These are phyloP conservation scores for Ceratobasidium sp. DNA, from an alignment of 1,284 basidiomycete genomes.

Conservation along the genomic window DNA sequence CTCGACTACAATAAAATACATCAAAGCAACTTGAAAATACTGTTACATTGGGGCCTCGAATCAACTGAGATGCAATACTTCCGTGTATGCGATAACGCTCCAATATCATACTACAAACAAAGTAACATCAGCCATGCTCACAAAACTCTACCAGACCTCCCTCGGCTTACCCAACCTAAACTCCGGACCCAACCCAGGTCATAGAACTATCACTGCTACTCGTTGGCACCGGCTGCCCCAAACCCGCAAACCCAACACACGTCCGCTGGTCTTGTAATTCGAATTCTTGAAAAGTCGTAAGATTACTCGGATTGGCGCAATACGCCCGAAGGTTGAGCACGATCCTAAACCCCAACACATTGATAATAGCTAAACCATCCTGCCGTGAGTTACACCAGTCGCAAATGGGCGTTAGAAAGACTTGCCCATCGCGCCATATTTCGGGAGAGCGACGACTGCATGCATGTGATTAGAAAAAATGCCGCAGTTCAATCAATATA, in stretches of 20 bases:
- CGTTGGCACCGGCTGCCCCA: neutral
- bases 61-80: neutral
- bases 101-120: neutral
- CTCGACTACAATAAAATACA: constrained; percentile 7
- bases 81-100: too few relatives aligned
- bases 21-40: neutral
- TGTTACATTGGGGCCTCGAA: neutral
- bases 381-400: neutral
- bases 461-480: neutral
- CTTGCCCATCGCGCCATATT: constrained; percentile 36
- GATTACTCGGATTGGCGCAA: neutral
- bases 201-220: neutral
- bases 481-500: neutral
- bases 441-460: constrained; percentile 30
- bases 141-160: neutral
- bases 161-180: too few relatives aligned
- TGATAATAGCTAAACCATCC: constrained; percentile 14
- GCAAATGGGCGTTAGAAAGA: neutral
- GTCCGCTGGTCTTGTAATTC: constrained; percentile 13
- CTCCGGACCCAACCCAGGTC: neutral
- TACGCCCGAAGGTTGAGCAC: constrained; percentile 37
- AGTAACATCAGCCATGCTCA: neutral
- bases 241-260: neutral
- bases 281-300: constrained; percentile 8
- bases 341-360: constrained; percentile 26